These are phyloP conservation scores for Starmerella ratchasimensis DNA, from an alignment of 805 yeast species.

Conservation along the genomic window DNA sequence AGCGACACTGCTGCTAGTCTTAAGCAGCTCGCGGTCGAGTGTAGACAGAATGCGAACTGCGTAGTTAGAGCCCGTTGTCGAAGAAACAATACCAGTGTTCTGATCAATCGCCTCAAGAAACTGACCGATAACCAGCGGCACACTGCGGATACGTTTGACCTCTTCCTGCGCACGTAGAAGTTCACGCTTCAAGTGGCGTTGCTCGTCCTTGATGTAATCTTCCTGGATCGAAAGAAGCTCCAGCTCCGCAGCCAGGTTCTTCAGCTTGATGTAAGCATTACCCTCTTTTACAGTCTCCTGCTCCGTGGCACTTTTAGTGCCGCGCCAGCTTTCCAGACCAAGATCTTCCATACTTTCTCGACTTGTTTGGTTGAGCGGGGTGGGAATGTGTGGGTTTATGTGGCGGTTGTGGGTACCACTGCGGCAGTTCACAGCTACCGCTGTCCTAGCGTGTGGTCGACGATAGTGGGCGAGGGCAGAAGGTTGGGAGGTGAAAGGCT, in stretches of 20 bases:
- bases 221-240: conserved; percentile 80
- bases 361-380: too few relatives aligned
- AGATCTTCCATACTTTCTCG: conserved; percentile 20
- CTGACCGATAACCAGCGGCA: conserved; percentile 95
- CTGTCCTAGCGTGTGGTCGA: too few relatives aligned
- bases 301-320: conserved; percentile 1
- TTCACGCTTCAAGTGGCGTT: conserved; percentile 89
- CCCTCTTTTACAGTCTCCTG: conserved; percentile 15
- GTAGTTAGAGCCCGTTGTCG: conserved; percentile 94
- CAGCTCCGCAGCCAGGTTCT: conserved; percentile 79
- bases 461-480: too few relatives aligned
- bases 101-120: conserved; percentile 95
- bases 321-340: conserved; percentile 11
- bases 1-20: conserved; percentile 92
- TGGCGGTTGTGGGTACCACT: too few relatives aligned
- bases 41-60: conserved; percentile 93
- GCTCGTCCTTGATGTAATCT: conserved; percentile 95
- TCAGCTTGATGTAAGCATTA: conserved; percentile 73
- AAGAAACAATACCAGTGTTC: conserved; percentile 88
- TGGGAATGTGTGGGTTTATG: too few relatives aligned
- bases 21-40: conserved; percentile 82
- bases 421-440: too few relatives aligned
- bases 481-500: too few relatives aligned
- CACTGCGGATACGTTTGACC: conserved; percentile 92
- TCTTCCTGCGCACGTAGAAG: conserved; percentile 95